Base-by-base conservation (phyloP, 2,329 filamentous ascomycete genomes). In the Magnaporthales sp. region DNA sequence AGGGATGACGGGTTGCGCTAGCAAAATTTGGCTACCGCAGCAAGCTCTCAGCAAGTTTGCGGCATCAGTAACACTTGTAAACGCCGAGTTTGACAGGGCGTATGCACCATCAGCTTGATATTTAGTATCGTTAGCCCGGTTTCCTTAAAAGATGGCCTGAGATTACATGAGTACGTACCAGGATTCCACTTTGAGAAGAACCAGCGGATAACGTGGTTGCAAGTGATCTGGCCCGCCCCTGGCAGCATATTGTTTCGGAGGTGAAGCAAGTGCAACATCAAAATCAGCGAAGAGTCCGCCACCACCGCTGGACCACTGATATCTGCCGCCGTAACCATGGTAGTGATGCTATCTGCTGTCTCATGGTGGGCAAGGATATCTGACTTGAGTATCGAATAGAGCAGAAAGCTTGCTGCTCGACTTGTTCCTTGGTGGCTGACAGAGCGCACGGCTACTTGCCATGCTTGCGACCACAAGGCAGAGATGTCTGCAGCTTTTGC, bases 151-250 rank as follows among this genome's bases (percentile, higher is more conserved):
- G 8, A 22, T 31, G 22, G 19, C 2, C 22, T 27, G 26, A 19
- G 13, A 5, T 6, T 15, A 32, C 32, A 64, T 62, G 7, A 46
- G 22, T 22, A 76, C 84, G 75, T 80, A 94, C 91, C 88, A 70
- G 93, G 90, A 70, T 88, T 88, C 93, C 94, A 99, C 72, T 85
- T 89, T 38, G 88, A 84, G 71, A 93, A 88, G 1, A 95, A 76
- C 95, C 95, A 99, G 71, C 88, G 84, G 67, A 95, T 85, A 46
- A 95, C 84, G 71, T 91, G 86, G 69, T 87, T 90, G 51, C 87
- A 88, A 3, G 88, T 90, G 54, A 82, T 81, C 70, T 88, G 85
- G 70, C 86, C 91, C 46, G 86, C 85, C 67, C 86, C 89, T 1
- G 91, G 90, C 61, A 90, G 86, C 71, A 89, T 84, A 30, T 85